Evolutionary conservation across 306 rosid species (phyloP).

Genomic region (Cotoneaster glaucophyllus): DNA sequence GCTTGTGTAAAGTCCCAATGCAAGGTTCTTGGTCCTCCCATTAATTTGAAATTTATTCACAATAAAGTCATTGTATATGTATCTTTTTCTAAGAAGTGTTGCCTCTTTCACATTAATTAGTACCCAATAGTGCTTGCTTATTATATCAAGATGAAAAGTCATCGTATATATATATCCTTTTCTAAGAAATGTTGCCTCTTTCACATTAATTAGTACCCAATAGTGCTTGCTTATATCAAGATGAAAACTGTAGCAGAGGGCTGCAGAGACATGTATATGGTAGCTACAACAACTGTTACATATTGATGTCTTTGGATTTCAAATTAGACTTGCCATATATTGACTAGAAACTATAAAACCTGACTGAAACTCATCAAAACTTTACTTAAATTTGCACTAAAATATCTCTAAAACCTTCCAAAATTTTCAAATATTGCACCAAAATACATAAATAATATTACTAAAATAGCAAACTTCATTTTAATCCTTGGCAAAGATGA

Average conservation of each 20-base stretch:
- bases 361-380: not conserved
- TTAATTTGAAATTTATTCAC: no score
- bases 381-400: not conserved
- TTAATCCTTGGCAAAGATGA: no score
- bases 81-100: not conserved
- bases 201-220: not conserved
- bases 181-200: not conserved
- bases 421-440: not conserved
- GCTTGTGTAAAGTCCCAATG: no score
- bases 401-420: not conserved
- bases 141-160: not conserved
- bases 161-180: no score
- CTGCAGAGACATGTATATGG: not conserved
- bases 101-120: not conserved
- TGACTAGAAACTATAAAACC: not conserved
- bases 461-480: no score
- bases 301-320: not conserved
- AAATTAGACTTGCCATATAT: no score
- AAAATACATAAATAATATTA: no score
- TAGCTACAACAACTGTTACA: no score
- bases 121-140: not conserved
- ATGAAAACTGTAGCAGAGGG: not conserved
- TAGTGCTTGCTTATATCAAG: not conserved
- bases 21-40: no score
- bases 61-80: no score